Evolutionary conservation across 805 yeast species (phyloP), one percentile per base, ranked within the genome.

Genomic region (Zygosaccharomyces gambellarensis): DNA sequence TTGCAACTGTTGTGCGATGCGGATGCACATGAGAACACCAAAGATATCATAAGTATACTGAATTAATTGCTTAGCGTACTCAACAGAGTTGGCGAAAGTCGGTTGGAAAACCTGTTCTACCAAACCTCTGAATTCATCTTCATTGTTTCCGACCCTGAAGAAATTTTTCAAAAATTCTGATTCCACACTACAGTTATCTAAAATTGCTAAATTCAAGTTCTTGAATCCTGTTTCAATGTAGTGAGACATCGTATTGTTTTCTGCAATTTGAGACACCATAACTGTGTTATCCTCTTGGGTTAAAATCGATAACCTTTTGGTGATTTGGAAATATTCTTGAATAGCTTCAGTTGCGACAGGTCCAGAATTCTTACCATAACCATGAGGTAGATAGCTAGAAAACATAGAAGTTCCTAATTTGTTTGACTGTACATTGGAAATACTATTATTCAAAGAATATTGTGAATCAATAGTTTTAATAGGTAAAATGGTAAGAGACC

Each of bases 191-290:
- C 83, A 80, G 64, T 89, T 90, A 62, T 89, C 96, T 36, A 84
- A 63, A 7, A 90, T 61, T 0, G 95, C 90, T 30, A 82, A 65
- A 54, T 82, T 82, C 70, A 88, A 82, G 59, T 85, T 86, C 50
- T 84, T 73, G 64, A 82, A 88, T 0, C 86, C 82, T 47, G 78
- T 78, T 59, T 90, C 97, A 48, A 86, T 71, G 79, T 85, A 81
- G 58, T 83, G 82, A 12, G 76, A 71, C 53, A 77, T 73, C 3
- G 82, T 81, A 47, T 82, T 83, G 12, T 83, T 78, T 64, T 90
- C 96, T 0, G 96, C 96, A 31, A 88, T 86, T 61, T 86, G 90
- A 0, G 90, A 87, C 4, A 86, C 80, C 71, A 90, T 80, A 0
- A 85, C 90, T 1, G 85, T 73, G 43, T 79, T 78, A 53, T 79